Evolutionary conservation across 164 flowering plant species (phyloP), one percentile per base, ranked within the genome.

Genomic region (Saururus chinensis): DNA sequence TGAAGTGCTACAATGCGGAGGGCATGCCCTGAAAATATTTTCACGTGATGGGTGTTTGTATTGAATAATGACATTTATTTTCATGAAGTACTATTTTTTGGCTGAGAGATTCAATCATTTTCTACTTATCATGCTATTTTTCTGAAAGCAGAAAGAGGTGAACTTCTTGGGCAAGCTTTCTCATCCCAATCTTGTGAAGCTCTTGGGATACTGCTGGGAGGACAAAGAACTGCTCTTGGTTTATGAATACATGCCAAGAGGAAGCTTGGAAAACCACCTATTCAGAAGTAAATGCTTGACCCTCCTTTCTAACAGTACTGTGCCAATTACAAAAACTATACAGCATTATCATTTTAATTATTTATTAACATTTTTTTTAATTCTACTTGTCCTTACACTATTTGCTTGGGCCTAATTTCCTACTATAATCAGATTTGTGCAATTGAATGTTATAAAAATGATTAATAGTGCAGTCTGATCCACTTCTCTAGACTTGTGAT

Each of bases 261-360:
- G 97, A 30, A 88, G 96, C 79, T 77, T 91, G 75, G 95, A 91
- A 66, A 86, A 88, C 73, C 97, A 91, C 66, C 83, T 91, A 19
- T 91, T 88, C 64, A 77, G 92, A 77, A 83, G 96, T 91, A 86
- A 9, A 30, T 10, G 49, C 49, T 3, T 45, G 49, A 45, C 49
- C 49, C 49, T 30, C 49, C 11, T 45, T 45, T 17, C 14, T 12
- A 7, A 17, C 2, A 2, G 49, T 45, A 45, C 49, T 45, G 4
- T 45, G 49, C 14, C 14, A 12, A 7, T 45, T 4, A 53, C 56
- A 53, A 19, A 19, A 53, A 4, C 11, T 3, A 6, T 30, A 30
- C 37, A 30, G 6, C 37, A 30, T 30, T 30, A 30, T 2, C 37
- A 6, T 2, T 30, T 30, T 6, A 2, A 30, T 6, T n/a, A n/a